These are phyloP conservation scores for Populus hybrid DNA, from an alignment of 441 rosid genomes.

Conservation along the genomic window DNA sequence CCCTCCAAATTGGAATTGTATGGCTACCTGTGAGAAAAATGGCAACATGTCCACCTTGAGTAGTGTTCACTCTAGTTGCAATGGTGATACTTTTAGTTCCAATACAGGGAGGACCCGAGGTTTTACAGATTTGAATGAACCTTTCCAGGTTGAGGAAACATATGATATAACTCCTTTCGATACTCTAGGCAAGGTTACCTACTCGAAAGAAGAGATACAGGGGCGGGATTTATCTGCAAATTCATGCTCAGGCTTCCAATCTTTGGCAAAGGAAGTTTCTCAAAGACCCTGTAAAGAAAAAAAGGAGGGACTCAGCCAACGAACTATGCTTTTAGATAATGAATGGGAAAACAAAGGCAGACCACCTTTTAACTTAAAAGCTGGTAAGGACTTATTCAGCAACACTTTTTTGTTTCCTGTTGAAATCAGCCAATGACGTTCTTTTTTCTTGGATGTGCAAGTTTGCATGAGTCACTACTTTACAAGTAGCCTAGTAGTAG, in stretches of 20 bases:
- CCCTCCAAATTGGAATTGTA: constrained; percentile 16
- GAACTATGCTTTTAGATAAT: constrained; percentile 22
- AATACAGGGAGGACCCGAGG: constrained; percentile 13
- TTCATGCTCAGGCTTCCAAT: constrained; percentile 25
- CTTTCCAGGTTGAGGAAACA: constrained; percentile 29
- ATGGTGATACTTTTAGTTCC: constrained; percentile 26
- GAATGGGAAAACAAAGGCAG: constrained; percentile 20
- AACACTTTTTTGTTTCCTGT: neutral
- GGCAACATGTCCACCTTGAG: constrained; percentile 11
- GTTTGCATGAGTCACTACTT: neutral
- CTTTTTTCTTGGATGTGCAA: neutral
- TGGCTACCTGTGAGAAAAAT: constrained; percentile 8
- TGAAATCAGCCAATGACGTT: neutral
- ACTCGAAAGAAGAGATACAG: constrained; percentile 21
- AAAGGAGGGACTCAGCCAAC: constrained; percentile 15
- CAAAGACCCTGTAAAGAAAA: constrained; percentile 21
- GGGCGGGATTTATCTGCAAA: constrained; percentile 23
- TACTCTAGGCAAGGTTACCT: constrained; percentile 18
- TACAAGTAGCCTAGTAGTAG: neutral
- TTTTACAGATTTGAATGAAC: constrained; percentile 33
- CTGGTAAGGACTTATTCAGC: constrained; percentile 24
- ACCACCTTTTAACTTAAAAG: constrained; percentile 14
- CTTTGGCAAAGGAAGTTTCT: constrained; percentile 16
- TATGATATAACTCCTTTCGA: constrained; percentile 25
- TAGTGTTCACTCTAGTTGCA: constrained; percentile 18